Evolutionary conservation across 495 filamentous ascomycete species (phyloP).

Genomic region (Tuber umbilicatum): DNA sequence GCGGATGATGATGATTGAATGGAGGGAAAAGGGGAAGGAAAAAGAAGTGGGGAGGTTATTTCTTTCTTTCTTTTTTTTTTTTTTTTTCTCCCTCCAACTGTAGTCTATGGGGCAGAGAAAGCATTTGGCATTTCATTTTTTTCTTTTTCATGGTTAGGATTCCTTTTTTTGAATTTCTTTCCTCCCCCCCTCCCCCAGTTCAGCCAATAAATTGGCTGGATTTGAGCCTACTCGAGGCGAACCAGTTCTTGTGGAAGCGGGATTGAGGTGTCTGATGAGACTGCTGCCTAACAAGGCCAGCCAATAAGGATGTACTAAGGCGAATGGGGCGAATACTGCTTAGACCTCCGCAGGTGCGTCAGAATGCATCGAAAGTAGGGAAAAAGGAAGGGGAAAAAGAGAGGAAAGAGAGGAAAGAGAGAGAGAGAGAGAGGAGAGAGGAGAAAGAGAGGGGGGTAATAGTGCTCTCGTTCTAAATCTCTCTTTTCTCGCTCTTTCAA

Average conservation of each 20-base stretch:
- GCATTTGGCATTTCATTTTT: slow-evolving; percentile 12
- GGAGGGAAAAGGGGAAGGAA: neutral
- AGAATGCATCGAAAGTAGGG: slow-evolving; percentile 10
- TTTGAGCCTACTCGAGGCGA: neutral
- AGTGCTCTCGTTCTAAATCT: neutral
- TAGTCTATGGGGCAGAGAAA: slow-evolving; percentile 14
- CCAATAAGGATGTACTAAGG: slow-evolving; percentile 17
- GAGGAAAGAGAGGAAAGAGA: too few species aligned
- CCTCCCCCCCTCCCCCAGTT: neutral
- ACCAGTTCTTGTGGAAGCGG: slow-evolving; percentile 5
- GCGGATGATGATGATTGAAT: neutral
- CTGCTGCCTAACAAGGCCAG: slow-evolving; percentile 32
- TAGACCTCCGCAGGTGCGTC: slow-evolving; percentile 14
- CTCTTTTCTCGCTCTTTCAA: too few species aligned
- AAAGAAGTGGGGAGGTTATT: neutral
- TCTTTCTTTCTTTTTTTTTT: slow-evolving; percentile 2
- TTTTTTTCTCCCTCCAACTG: neutral
- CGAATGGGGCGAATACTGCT: neutral
- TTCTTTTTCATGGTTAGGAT: slow-evolving; percentile 21
- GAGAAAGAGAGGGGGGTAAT: too few species aligned
- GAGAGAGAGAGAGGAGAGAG: too few species aligned
- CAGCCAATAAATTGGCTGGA: neutral
- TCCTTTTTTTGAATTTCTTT: neutral
- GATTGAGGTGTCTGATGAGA: slow-evolving; percentile 18
- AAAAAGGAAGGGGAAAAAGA: too few species aligned